Evolutionary conservation across 192 early-diverging fungal genomes (phyloP).

Genomic region (Thamnidium elegans): DNA sequence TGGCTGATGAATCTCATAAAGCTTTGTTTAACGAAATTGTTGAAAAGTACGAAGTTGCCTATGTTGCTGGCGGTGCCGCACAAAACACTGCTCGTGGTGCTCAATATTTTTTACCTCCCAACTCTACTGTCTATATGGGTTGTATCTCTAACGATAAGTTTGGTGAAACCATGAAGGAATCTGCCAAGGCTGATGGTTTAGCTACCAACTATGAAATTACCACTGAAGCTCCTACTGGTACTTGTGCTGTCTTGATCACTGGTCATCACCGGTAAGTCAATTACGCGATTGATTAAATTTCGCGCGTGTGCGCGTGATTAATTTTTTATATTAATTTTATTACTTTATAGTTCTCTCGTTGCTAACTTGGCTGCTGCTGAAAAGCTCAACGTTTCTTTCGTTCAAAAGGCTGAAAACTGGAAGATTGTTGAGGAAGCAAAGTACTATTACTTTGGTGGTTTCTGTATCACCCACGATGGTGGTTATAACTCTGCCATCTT

Average conservation of each 20-base stretch:
- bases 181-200: conserved; percentile 82
- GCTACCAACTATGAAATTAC: conserved; percentile 85
- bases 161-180: conserved; percentile 67
- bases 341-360: conserved; percentile 66
- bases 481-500: conserved; percentile 79
- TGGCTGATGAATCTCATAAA: conserved; percentile 86
- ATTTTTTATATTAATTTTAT: neutral
- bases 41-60: conserved; percentile 65
- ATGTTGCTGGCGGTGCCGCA: conserved; percentile 94
- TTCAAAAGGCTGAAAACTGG: conserved; percentile 75
- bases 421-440: conserved; percentile 79
- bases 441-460: conserved; percentile 92
- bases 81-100: conserved; percentile 94
- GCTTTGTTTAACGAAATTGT: conserved; percentile 85
- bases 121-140: conserved; percentile 91
- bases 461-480: conserved; percentile 84
- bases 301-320: too few relatives aligned
- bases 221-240: conserved; percentile 80
- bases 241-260: conserved; percentile 94
- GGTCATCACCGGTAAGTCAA: conserved; percentile 61
- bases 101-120: conserved; percentile 83
- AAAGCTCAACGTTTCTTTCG: conserved; percentile 61
- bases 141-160: conserved; percentile 86
- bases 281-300: neutral
- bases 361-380: conserved; percentile 96